These are phyloP conservation scores for Tephrocybe rancida DNA, from an alignment of 768 basidiomycete species.

Conservation along the genomic window DNA sequence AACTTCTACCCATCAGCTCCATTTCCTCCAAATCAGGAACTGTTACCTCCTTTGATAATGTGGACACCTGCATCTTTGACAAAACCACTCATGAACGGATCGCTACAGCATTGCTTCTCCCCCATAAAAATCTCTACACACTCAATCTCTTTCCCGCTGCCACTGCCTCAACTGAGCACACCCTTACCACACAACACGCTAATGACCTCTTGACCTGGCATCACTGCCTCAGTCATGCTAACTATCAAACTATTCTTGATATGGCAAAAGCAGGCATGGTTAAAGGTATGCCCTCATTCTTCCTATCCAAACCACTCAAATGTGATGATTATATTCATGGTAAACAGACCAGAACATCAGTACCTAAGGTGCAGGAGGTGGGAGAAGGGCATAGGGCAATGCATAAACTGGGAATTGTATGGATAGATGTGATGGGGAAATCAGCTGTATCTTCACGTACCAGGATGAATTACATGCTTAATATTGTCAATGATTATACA, in stretches of 20 bases:
- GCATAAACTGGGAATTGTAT: background rate
- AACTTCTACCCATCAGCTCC: too few relatives aligned
- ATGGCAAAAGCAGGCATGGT: background rate
- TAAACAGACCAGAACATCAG: too few relatives aligned
- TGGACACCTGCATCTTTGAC: background rate
- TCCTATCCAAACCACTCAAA: too few relatives aligned
- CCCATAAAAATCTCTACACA: too few relatives aligned
- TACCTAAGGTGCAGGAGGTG: slow-evolving; percentile 26
- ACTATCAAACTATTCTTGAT: slow-evolving; percentile 1
- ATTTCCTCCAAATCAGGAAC: too few relatives aligned
- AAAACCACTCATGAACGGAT: background rate
- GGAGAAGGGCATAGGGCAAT: background rate
- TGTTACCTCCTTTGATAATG: too few relatives aligned
- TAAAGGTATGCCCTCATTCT: too few relatives aligned
- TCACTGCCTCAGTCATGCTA: slow-evolving; percentile 5
- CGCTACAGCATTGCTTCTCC: background rate
- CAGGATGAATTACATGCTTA: too few relatives aligned
- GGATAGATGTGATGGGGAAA: background rate
- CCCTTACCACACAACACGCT: background rate
- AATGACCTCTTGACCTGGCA: slow-evolving; percentile 10
- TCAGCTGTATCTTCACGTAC: background rate
- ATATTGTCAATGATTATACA: background rate
- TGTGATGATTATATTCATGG: too few relatives aligned
- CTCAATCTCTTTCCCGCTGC: background rate
- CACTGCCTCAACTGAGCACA: slow-evolving; percentile 1